Percentiles rank a stretch among this genome's conserved stretches.
phyloP scores from a whole-genome alignment of 2,329 filamentous ascomycete species.

The Elsinoe fawcettii region DNA sequence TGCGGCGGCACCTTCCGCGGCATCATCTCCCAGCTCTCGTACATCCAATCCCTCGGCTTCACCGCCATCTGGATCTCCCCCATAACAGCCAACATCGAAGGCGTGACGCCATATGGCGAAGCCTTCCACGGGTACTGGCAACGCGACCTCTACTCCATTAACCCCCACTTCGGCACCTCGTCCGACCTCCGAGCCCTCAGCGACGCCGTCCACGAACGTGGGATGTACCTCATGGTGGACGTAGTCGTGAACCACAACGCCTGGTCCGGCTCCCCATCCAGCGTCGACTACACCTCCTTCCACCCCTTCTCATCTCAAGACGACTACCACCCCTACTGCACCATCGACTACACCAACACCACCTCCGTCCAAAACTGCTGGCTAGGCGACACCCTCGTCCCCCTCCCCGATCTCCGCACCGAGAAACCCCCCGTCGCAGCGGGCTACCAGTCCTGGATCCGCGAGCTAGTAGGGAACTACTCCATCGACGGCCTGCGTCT shows the following conservation, averaged over 20 bases:
- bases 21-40: conserved; percentile 52
- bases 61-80: conserved; percentile 52
- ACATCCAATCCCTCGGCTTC: conserved; percentile 56
- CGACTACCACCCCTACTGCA: conserved; percentile 48
- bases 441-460: conserved; percentile 53
- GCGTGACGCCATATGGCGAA: conserved; percentile 30
- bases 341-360: conserved; percentile 46
- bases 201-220: conserved; percentile 29
- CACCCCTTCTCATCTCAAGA: conserved; percentile 36
- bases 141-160: conserved; percentile 39
- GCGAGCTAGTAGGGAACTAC: conserved; percentile 51
- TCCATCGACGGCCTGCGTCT: conserved; percentile 50
- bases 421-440: conserved; percentile 41
- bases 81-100: conserved; percentile 40
- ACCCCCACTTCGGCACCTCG: conserved; percentile 31
- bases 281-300: conserved; percentile 30
- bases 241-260: conserved; percentile 34
- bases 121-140: conserved; percentile 53
- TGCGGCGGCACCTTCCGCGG: conserved; percentile 56
- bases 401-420: conserved; percentile 57
- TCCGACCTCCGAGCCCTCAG: conserved; percentile 32
- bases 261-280: conserved; percentile 24
- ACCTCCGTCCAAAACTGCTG: conserved; percentile 42
- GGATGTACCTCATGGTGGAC: conserved; percentile 35
- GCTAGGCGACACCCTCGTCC: conserved; percentile 47